Percentiles rank a stretch among this genome's conserved stretches.
Conservation (phyloP, 371 early-diverging fungal genomes). For the Enteropsectra breve region DNA sequence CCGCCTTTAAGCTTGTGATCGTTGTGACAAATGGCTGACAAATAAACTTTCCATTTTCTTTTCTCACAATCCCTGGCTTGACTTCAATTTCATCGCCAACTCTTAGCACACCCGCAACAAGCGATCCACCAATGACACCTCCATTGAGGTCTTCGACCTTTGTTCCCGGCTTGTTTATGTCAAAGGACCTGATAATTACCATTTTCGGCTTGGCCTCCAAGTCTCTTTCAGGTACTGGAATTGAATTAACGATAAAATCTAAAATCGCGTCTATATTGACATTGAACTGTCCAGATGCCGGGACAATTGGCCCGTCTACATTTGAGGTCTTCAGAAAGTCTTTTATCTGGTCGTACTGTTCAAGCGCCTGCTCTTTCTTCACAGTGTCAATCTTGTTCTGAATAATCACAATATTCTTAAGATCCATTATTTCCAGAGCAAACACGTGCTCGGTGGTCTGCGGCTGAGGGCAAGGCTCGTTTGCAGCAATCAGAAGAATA, state of each 20-base stretch:
- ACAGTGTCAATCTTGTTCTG: slow-evolving; percentile 99
- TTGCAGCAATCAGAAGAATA: slow-evolving; percentile 91
- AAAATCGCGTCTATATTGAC: slow-evolving; percentile 97
- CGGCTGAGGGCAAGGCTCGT: slow-evolving; percentile 98
- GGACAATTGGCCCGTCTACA: slow-evolving; percentile 88
- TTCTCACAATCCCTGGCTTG: slow-evolving; percentile 88
- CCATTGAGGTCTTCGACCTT: slow-evolving; percentile 85
- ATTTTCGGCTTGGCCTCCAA: slow-evolving; percentile 77
- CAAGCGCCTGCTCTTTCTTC: slow-evolving; percentile 79
- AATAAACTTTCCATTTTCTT: slow-evolving; percentile 72
- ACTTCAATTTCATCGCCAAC: slow-evolving; percentile 94
- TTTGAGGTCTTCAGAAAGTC: slow-evolving; percentile 83
- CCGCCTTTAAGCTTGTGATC: slow-evolving; percentile 81
- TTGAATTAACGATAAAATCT: slow-evolving; percentile 93
- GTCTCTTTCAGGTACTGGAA: slow-evolving; percentile 89
- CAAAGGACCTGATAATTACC: slow-evolving; percentile 97
- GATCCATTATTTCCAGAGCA: slow-evolving; percentile 97
- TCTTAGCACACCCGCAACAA: slow-evolving; percentile 83
- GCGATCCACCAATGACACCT: slow-evolving; percentile 98
- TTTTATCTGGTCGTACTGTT: slow-evolving; percentile 83
- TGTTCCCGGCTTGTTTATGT: slow-evolving; percentile 98
- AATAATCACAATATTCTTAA: slow-evolving; percentile 88
- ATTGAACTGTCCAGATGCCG: slow-evolving; percentile 93
- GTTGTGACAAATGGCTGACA: slow-evolving; percentile 82
- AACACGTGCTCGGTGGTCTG: slow-evolving; percentile 99